phyloP scores from a whole-genome alignment of 2,329 filamentous ascomycete genomes.

The Pyrenophora graminea region DNA sequence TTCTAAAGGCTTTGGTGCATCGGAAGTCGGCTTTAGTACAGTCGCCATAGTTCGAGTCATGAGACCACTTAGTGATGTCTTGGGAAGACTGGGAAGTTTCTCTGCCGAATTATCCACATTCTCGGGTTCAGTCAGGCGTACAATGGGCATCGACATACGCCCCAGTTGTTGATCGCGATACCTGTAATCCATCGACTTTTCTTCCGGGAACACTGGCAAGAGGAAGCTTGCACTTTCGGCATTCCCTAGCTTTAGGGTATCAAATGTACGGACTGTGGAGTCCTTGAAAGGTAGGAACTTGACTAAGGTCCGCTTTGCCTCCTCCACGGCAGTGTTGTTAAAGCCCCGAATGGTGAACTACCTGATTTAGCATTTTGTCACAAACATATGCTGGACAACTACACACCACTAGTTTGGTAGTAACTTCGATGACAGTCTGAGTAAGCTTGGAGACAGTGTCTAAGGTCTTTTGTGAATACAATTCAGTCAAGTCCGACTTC shows the following conservation, averaged over 20 bases:
- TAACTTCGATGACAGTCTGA: slow-evolving; percentile 26
- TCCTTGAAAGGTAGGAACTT: slow-evolving; percentile 32
- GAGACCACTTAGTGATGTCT: slow-evolving; percentile 1
- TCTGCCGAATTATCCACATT: not conserved
- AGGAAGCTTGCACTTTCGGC: slow-evolving; percentile 20
- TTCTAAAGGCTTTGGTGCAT: not conserved
- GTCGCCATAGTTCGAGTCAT: slow-evolving; percentile 5
- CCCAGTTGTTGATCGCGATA: slow-evolving; percentile 27
- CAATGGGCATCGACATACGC: slow-evolving; percentile 32
- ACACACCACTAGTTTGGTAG: slow-evolving; percentile 25
- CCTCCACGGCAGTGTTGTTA: slow-evolving; percentile 25
- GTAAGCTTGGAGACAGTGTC: slow-evolving; percentile 29
- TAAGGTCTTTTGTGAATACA: slow-evolving; percentile 24
- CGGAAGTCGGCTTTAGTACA: not conserved
- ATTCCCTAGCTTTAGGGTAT: slow-evolving; percentile 23
- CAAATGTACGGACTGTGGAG: slow-evolving; percentile 16
- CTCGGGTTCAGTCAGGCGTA: slow-evolving; percentile 2
- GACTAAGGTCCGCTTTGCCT: slow-evolving; percentile 37
- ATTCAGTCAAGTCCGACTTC: slow-evolving; percentile 6
- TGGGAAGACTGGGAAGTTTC: not conserved
- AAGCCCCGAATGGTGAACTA: slow-evolving; percentile 38
- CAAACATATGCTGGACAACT: not conserved
- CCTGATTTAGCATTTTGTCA: slow-evolving; percentile 2
- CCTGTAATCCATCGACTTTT: slow-evolving; percentile 27
- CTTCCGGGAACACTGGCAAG: slow-evolving; percentile 22